Base-by-base conservation (phyloP, 768 basidiomycete genomes). In the Panaeolus cyanescens region DNA sequence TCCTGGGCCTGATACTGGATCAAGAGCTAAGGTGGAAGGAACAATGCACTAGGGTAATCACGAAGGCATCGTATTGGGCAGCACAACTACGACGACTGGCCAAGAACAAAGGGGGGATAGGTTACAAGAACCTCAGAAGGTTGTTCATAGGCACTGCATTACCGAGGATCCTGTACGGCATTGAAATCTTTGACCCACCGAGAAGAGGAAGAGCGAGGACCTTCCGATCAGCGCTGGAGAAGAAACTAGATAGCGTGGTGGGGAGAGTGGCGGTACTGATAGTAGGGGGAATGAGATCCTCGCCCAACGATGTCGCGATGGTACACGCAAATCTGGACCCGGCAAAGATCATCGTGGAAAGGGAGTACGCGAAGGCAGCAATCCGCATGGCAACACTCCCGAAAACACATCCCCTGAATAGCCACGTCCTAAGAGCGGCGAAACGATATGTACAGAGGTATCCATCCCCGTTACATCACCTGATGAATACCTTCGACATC, bases 121-220 rank as follows among this genome's bases (percentile, higher is more conserved):
- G 60, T 2, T 22, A 60, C 9, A 33, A 34, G 0, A 37, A 65
- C 28, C 57, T 70, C 17, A 45, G 69, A 19, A 59, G 61, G 28
- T 56, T 75, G 25, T 79, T 75, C 58, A 39, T 68, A 2, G 40
- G 68, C 1, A 62, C 71, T 0, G 68, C 65, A 0, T 54, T 73
- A 4, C 74, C 75, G 0, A 70, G 67, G 31, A 73, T 77, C 65
- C 64, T 74, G 22, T 78, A 77, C 55, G 72, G 67, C 10, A 68
- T 66, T 1, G 70, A 74, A 20, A 59, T 75, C 19, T 76, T 61
- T 58, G 62, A 60, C 17, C 36, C 66, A 20, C 59, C 63, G 39
- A 55, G 28, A 15, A 20, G 34, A 12, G 31, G 34, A 33, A 50
- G 22, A 15, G 36, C 50, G 1, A 32, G 22, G 34, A 55, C 54